Evolutionary conservation across 257 asterid genomes (phyloP), one percentile per base, ranked within the genome.

Genomic region (Nicotiana tabacum): DNA sequence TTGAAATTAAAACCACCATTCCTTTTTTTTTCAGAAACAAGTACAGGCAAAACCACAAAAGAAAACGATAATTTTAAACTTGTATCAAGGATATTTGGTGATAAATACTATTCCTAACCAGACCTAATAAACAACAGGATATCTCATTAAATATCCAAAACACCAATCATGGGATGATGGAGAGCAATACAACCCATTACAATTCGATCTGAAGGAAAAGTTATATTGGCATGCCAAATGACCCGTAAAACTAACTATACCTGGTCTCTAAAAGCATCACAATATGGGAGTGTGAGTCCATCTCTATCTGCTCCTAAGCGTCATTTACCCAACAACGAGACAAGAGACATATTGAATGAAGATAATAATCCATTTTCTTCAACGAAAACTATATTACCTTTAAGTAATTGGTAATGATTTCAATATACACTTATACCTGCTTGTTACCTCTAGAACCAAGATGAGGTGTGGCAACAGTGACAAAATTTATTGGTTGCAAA

Each of bases 401-500:
- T 24, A 46, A 46, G 79, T 24, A 72, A 6, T 46, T 72, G 2
- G 51, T 72, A 46, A 72, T 29, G 39, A 72, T 24, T 24, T 72
- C 15, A 76, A 51, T 27, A 76, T 6, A n/a, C 12, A 6, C 16
- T 27, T 35, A 56, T 87, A 96, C 99, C 97, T 95, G 99, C 91
- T 91, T 92, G 85, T 95, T 88, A 67, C 99, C 99, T 89, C 97
- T 90, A 32, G 99, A 95, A 85, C 99, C 99, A 86, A 95, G 99
- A 90, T 95, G 99, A 76, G 99, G 99, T 86, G 97, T 92, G 80
- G 99, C 99, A 85, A 91, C 97, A 17, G 97, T 94, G 53, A 94
- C 86, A 80, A 95, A 94, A 90, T 92, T 95, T 21, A 95, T 74
- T 8, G 98, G 97, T 81, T 94, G 93, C 78, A 95, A 92, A 81